Evolutionary conservation across 1,139 yeast genomes (phyloP).

Genomic region (Pichia sp.): DNA sequence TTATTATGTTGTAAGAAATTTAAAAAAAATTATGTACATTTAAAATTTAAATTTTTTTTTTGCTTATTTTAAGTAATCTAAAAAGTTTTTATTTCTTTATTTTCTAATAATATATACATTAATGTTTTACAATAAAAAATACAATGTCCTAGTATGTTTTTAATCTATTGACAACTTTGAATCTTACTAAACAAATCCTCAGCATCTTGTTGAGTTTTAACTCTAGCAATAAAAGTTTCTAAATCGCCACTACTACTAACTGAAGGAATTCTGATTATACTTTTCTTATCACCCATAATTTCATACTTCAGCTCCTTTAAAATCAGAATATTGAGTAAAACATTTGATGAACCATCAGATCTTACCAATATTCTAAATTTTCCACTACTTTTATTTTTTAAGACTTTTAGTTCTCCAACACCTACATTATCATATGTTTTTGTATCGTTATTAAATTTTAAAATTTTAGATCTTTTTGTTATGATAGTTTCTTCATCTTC

Average conservation of each 20-base stretch:
- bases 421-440: conserved; percentile 60
- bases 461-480: conserved; percentile 66
- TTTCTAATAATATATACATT: background rate
- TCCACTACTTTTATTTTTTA: conserved; percentile 49
- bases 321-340: conserved; percentile 61
- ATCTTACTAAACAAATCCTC: conserved; percentile 50
- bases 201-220: conserved; percentile 70
- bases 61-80: background rate
- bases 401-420: conserved; percentile 72
- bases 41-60: too few relatives aligned
- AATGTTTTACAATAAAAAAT: background rate
- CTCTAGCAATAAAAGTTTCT: conserved; percentile 63
- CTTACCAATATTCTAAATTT: conserved; percentile 72
- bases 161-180: conserved; percentile 29
- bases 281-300: conserved; percentile 48
- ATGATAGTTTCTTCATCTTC: conserved; percentile 66
- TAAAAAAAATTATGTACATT: background rate
- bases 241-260: conserved; percentile 36
- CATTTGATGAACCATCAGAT: conserved; percentile 76
- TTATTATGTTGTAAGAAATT: background rate
- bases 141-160: background rate
- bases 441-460: conserved; percentile 49
- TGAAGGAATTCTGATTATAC: conserved; percentile 44
- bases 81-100: background rate
- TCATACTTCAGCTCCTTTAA: conserved; percentile 49